Base-by-base conservation (phyloP, 2,329 filamentous ascomycete species). In the Botrytis byssoidea region DNA sequence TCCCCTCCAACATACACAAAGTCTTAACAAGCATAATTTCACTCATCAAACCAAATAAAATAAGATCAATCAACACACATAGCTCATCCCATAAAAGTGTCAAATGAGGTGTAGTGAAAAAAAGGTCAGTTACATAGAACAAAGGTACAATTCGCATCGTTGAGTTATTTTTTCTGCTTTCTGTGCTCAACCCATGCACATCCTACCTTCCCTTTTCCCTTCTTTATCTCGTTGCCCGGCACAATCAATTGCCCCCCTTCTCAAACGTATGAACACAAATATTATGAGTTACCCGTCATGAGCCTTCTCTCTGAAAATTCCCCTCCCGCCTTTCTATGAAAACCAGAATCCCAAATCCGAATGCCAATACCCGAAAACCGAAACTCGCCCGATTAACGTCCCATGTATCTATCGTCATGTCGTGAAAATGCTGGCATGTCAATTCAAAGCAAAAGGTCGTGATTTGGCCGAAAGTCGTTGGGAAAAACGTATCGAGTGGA, bases 141-240 rank as follows among this genome's bases (percentile, higher is more conserved):
- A 72, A 72, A 72, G 71, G 71, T 72, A 72, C 71, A 72, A 68
- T 68, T 72, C 71, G 71, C 71, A 72, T 72, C 63, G 55, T 57
- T 72, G 48, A 68, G 64, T 68, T 72, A 68, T 72, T 72, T 66
- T 66, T 66, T 66, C 46, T 67, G 51, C 48, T 67, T 57, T 72
- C 71, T 59, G 71, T 48, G 63, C 63, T 57, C 61, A 72, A 72
- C 61, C 61, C 51, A 67, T 37, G 55, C 32, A 57, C 48, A 63
- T 29, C 42, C 63, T 35, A n/a, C 61, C 46, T 59, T 68, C 65
- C 48, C 29, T 22, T 60, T 44, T 22, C 63, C 40, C 18, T 72
- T 68, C 44, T 60, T 46, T 37, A 67, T 68, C 61, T 72, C 40
- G 29, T 51, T 68, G 71, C 63, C 61, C 67, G 51, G 40, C 71